These are phyloP conservation scores for Zizania palustris DNA, from an alignment of 202 grass and related monocot species.

Conservation along the genomic window DNA sequence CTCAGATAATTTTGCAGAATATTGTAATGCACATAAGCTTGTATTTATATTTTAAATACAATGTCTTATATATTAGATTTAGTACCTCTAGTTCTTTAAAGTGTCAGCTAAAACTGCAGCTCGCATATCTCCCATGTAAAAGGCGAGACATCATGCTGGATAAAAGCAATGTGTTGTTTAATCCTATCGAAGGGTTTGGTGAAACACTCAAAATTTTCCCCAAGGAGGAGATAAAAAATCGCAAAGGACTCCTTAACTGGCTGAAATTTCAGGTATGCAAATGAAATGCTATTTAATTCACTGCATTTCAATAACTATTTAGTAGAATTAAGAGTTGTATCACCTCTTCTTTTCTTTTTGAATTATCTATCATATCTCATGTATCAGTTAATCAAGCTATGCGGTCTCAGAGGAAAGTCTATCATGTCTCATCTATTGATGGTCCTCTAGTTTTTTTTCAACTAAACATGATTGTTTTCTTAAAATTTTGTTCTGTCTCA, in stretches of 20 bases:
- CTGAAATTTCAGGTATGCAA: slow-evolving; percentile 68
- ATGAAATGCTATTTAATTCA: slow-evolving; percentile 2
- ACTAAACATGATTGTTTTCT: neutral
- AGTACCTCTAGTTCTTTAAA: slow-evolving; percentile 7
- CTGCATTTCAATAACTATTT: slow-evolving; percentile 16
- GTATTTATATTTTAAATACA: slow-evolving; percentile 28
- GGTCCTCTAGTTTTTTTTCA: neutral
- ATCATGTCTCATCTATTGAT: neutral
- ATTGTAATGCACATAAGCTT: slow-evolving; percentile 2
- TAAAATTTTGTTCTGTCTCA: neutral
- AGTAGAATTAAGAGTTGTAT: neutral
- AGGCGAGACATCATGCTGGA: slow-evolving; percentile 65
- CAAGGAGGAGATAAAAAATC: slow-evolving; percentile 68
- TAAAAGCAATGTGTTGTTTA: slow-evolving; percentile 58
- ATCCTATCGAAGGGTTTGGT: slow-evolving; percentile 64
- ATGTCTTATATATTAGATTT: neutral
- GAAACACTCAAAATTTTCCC: slow-evolving; percentile 62
- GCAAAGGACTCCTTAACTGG: slow-evolving; percentile 77
- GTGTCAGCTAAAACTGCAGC: slow-evolving; percentile 55
- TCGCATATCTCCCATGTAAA: slow-evolving; percentile 75
- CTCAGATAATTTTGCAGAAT: neutral
- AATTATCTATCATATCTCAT: neutral
- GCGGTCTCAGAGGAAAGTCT: neutral
- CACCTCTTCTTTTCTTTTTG: neutral
- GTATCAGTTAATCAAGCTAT: slow-evolving; percentile 9